phyloP scores from a whole-genome alignment of 2,329 filamentous ascomycete species.

The Raffaelea albimanens region DNA sequence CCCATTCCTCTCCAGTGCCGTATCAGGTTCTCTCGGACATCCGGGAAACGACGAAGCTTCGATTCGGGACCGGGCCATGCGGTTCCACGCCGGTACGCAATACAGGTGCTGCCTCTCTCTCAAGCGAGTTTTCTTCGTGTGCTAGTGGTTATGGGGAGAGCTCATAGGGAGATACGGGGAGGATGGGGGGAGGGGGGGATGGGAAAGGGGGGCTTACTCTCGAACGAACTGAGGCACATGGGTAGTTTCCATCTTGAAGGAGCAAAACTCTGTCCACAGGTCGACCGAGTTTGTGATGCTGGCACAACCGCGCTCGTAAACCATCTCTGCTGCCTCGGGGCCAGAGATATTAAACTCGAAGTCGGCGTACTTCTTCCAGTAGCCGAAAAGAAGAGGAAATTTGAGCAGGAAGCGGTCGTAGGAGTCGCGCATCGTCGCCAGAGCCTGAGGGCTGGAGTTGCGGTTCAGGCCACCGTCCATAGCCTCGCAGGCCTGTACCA shows the following conservation, averaged over 20 bases:
- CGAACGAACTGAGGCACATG: conserved; percentile 90
- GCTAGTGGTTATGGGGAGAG: conserved; percentile 45
- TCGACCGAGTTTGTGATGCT: conserved; percentile 92
- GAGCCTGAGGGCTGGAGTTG: conserved; percentile 90
- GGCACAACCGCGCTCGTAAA: conserved; percentile 90
- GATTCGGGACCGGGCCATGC: too few relatives aligned
- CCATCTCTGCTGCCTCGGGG: conserved; percentile 94
- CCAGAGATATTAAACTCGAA: conserved; percentile 94
- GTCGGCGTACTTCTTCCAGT: conserved; percentile 99
- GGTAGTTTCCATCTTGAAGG: conserved; percentile 95
- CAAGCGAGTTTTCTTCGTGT: conserved; percentile 23
- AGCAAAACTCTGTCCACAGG: conserved; percentile 94
- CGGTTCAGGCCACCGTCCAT: conserved; percentile 91
- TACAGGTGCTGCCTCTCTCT: too few relatives aligned
- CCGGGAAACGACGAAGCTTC: too few relatives aligned
- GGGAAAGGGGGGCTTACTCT: conserved; percentile 76
- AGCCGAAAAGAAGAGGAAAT: conserved; percentile 91
- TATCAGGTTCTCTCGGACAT: too few relatives aligned
- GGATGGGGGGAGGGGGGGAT: neutral
- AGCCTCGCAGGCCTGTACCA: conserved; percentile 71
- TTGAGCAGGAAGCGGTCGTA: conserved; percentile 92
- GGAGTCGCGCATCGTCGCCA: conserved; percentile 74
- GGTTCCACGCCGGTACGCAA: too few relatives aligned
- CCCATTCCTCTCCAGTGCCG: neutral
- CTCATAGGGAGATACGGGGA: conserved; percentile 21